Evolutionary conservation across 441 rosid species (phyloP).

Genomic region (Gossypium lobatum): DNA sequence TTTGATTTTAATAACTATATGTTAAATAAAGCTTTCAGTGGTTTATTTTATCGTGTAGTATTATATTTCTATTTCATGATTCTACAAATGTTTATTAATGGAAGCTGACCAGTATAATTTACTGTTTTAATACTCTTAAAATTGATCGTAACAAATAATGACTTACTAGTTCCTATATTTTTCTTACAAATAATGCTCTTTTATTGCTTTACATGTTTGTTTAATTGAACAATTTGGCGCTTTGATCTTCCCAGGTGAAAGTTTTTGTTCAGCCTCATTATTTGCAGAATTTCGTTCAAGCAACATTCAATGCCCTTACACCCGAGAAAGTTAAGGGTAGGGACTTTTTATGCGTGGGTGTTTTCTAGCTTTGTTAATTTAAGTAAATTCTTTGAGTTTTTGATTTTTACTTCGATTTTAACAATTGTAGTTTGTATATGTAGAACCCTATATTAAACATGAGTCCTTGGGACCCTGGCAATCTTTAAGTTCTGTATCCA

Average conservation of each 20-base stretch:
- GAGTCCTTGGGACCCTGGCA: not conserved
- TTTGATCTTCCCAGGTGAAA: constrained; percentile 60
- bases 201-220: not conserved
- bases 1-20: too few relatives aligned
- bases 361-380: not conserved
- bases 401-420: not conserved
- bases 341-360: constrained; percentile 2
- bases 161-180: not conserved
- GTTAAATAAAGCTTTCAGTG: too few relatives aligned
- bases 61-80: too few relatives aligned
- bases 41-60: too few relatives aligned
- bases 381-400: not conserved
- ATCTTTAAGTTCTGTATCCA: not conserved
- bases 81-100: too few relatives aligned
- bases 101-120: not conserved
- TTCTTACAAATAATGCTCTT: not conserved
- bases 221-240: not conserved
- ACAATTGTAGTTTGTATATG: not conserved
- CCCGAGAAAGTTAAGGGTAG: constrained; percentile 76
- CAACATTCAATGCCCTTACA: constrained; percentile 80
- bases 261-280: constrained; percentile 84
- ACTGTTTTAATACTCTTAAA: not conserved
- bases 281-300: constrained; percentile 78
- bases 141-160: not conserved
- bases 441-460: not conserved